phyloP scores from a whole-genome alignment of 2,329 filamentous ascomycete species.

The Colletotrichum magnum region DNA sequence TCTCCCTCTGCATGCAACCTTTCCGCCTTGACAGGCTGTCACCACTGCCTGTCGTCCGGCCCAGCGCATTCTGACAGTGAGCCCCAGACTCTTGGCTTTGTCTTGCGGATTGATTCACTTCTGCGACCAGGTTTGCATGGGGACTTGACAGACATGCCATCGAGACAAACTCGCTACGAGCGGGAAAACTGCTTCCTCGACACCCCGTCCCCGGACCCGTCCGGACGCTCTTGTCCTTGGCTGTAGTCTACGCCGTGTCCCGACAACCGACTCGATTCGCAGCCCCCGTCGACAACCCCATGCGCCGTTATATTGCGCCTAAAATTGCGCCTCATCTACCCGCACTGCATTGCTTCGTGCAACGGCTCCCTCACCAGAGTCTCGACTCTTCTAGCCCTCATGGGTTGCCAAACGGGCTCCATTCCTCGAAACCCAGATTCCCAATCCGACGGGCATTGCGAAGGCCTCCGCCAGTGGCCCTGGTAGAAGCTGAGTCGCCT shows the following conservation, averaged over 20 bases:
- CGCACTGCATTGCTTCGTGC: constrained; percentile 18
- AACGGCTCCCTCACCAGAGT: constrained; percentile 25
- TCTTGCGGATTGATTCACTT: not conserved
- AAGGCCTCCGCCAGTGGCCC: constrained; percentile 13
- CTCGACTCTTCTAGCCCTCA: constrained; percentile 35
- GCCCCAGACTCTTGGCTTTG: constrained; percentile 18
- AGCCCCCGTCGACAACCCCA: constrained; percentile 31
- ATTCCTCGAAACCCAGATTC: constrained; percentile 18
- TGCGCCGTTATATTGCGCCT: constrained; percentile 37
- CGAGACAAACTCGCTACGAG: not conserved
- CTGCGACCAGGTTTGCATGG: not conserved
- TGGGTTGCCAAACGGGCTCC: constrained; percentile 19
- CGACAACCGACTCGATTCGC: constrained; percentile 6
- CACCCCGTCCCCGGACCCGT: not conserved
- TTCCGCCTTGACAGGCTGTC: constrained; percentile 13
- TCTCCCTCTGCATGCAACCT: not conserved
- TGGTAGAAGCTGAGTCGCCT: not conserved
- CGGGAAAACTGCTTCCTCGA: not conserved
- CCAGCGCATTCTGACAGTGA: constrained; percentile 1
- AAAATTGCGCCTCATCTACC: constrained; percentile 37
- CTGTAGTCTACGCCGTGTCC: not conserved
- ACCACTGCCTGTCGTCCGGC: constrained; percentile 14
- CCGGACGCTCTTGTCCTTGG: not conserved
- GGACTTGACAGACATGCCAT: not conserved
- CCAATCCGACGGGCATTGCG: constrained; percentile 3